A percentile compares a stretch with the other conserved stretches of the same genome.
These are phyloP conservation scores for Trichophyton benhamiae DNA, from an alignment of 2,329 filamentous ascomycete genomes.

Conservation along the genomic window DNA sequence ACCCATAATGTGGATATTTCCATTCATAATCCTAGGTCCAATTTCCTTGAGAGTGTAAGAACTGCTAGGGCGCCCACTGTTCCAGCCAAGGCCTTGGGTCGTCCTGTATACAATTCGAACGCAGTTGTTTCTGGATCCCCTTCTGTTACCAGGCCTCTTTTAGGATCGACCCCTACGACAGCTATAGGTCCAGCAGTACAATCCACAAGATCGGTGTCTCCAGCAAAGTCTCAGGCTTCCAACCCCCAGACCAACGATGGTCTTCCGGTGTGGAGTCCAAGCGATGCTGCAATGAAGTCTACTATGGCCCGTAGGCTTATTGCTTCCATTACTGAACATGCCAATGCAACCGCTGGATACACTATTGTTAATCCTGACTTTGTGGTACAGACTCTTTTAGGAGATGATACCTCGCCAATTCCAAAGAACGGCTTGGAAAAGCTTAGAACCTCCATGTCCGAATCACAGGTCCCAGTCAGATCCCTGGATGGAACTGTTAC, in stretches of 20 bases:
- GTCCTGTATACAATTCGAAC: conserved; percentile 18
- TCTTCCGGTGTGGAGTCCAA: conserved; percentile 1
- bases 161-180: neutral
- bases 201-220: conserved; percentile 2
- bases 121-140: conserved; percentile 15
- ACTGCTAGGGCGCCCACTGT: conserved; percentile 22
- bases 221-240: neutral
- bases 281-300: conserved; percentile 10
- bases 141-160: neutral
- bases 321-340: conserved; percentile 34
- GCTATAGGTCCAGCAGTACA: conserved; percentile 14
- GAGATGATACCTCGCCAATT: conserved; percentile 30
- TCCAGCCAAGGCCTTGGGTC: conserved; percentile 18
- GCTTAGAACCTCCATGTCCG: conserved; percentile 33
- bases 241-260: neutral
- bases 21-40: conserved; percentile 37
- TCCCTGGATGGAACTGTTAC: conserved; percentile 29
- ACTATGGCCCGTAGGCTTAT: conserved; percentile 27
- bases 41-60: conserved; percentile 39
- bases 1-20: conserved; percentile 57
- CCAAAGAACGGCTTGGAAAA: conserved; percentile 33
- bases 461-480: conserved; percentile 31
- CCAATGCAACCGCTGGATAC: conserved; percentile 34
- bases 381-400: conserved; percentile 32
- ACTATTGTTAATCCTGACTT: conserved; percentile 33